These are phyloP conservation scores for Cymbopogon flexuosus DNA, from an alignment of 202 grass and related monocot species.

Conservation along the genomic window DNA sequence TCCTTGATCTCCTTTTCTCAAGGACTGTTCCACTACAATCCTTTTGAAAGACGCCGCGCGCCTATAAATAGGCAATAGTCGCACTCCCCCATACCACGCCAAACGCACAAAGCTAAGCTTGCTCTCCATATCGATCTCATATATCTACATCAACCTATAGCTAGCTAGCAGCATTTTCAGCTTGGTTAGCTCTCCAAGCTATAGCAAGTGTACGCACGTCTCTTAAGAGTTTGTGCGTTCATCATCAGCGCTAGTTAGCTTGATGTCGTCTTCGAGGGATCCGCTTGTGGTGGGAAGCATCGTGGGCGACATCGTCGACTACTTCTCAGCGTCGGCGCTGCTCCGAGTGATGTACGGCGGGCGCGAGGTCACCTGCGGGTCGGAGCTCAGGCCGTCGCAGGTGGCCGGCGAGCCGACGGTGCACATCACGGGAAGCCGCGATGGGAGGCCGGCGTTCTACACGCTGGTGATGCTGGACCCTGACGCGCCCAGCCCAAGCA, in stretches of 20 bases:
- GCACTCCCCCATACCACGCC: not conserved
- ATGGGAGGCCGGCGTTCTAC: slow-evolving; percentile 35
- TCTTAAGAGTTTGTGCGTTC: too few species aligned
- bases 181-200: not conserved
- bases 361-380: slow-evolving; percentile 52
- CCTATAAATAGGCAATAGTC: not conserved
- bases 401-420: slow-evolving; percentile 45
- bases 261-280: slow-evolving; percentile 49
- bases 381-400: slow-evolving; percentile 61
- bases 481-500: slow-evolving; percentile 81
- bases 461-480: slow-evolving; percentile 90
- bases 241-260: not conserved
- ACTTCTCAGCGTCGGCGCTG: slow-evolving; percentile 34
- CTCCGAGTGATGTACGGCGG: slow-evolving; percentile 45
- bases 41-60: not conserved
- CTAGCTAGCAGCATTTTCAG: not conserved
- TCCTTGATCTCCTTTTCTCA: not conserved
- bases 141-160: not conserved
- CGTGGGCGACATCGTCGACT: slow-evolving; percentile 55
- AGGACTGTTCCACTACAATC: not conserved
- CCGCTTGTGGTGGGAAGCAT: slow-evolving; percentile 55
- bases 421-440: slow-evolving; percentile 30
- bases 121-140: not conserved
- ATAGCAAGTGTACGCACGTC: too few species aligned
- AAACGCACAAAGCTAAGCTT: not conserved